Conservation (phyloP, 768 basidiomycete species). For the Suillus tomentosus region DNA sequence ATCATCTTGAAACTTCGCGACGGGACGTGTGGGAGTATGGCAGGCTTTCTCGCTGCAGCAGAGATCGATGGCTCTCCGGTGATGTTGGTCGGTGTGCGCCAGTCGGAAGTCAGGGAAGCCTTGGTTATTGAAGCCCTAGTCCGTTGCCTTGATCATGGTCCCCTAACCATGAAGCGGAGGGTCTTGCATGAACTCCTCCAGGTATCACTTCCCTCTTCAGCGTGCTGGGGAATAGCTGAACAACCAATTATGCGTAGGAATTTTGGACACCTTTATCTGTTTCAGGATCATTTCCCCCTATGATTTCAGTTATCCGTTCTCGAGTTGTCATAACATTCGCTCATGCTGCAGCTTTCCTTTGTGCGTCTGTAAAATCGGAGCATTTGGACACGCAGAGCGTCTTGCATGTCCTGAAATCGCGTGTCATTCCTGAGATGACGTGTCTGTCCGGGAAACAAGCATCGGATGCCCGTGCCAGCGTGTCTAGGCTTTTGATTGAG, state of each 20-base stretch:
- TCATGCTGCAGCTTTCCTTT: constrained; percentile 20
- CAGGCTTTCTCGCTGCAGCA: constrained; percentile 24
- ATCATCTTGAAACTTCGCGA: constrained; percentile 46
- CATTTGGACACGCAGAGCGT: constrained; percentile 33
- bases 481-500: constrained; percentile 48
- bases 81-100: constrained; percentile 16
- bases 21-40: constrained; percentile 53
- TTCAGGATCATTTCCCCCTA: constrained; percentile 29
- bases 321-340: constrained; percentile 48
- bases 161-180: constrained; percentile 49
- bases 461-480: constrained; percentile 39
- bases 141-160: constrained; percentile 51
- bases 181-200: constrained; percentile 50
- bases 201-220: constrained; percentile 32
- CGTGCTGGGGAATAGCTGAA: not conserved
- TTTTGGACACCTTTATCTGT: constrained; percentile 8
- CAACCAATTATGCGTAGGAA: not conserved
- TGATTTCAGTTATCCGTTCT: constrained; percentile 48
- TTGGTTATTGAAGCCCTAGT: constrained; percentile 43
- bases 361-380: not conserved
- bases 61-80: constrained; percentile 16
- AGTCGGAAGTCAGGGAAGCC: constrained; percentile 42
- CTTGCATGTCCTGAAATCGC: constrained; percentile 42
- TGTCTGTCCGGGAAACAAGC: constrained; percentile 34
- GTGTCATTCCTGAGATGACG: constrained; percentile 52